Evolutionary conservation across 169 alveolate species (phyloP).

Genomic region (Amoebophrya sp.): DNA sequence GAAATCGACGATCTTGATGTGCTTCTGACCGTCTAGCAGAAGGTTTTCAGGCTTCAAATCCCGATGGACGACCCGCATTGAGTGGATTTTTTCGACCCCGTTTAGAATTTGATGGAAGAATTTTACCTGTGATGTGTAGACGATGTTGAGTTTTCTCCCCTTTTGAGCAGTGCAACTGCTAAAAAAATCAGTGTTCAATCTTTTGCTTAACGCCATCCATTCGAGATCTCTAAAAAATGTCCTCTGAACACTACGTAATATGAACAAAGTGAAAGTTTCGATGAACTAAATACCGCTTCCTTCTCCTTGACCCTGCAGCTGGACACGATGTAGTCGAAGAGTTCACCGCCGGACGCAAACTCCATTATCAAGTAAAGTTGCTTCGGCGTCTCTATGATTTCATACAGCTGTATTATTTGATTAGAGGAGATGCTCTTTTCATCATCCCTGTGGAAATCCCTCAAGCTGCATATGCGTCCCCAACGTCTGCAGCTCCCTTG

Average conservation of each 20-base stretch:
- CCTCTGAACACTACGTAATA: too few species aligned
- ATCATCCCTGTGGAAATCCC: too few species aligned
- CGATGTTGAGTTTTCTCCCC: too few species aligned
- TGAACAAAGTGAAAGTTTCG: too few species aligned
- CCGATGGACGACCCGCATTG: slow-evolving; percentile 69
- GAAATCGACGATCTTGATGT: slow-evolving; percentile 86
- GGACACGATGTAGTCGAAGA: slow-evolving; percentile 78
- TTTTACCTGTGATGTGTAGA: slow-evolving; percentile 35
- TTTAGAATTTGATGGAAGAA: slow-evolving; percentile 67
- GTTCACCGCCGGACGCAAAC: slow-evolving; percentile 78
- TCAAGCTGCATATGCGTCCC: too few species aligned
- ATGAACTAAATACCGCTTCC: slow-evolving; percentile 55
- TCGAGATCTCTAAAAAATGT: too few species aligned
- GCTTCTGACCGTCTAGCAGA: slow-evolving; percentile 68
- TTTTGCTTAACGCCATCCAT: too few species aligned
- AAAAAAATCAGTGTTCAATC: too few species aligned
- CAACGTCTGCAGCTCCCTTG: too few species aligned
- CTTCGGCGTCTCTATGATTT: slow-evolving; percentile 69
- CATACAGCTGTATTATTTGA: slow-evolving; percentile 63
- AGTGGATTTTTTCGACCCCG: slow-evolving; percentile 78
- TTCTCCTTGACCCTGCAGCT: slow-evolving; percentile 61
- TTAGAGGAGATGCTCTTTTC: too few species aligned
- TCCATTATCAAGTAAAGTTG: slow-evolving; percentile 78
- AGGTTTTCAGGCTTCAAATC: slow-evolving; percentile 86
- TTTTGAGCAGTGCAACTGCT: too few species aligned